phyloP scores from a whole-genome alignment of 106 monocot species.

The Cymbidium sinense region DNA sequence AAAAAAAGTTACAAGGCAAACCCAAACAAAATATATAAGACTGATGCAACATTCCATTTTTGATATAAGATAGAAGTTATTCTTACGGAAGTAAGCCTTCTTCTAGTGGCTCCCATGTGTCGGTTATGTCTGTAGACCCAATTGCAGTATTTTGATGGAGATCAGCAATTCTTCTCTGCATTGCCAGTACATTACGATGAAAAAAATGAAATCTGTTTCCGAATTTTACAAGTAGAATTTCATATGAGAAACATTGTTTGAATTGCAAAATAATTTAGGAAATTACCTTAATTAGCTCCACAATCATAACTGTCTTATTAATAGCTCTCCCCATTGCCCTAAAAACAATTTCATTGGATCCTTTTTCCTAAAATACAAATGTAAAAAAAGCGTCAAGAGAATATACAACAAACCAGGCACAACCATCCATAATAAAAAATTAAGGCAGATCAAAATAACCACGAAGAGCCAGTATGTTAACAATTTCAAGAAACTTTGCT shows the following conservation, averaged over 20 bases:
- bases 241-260: background rate
- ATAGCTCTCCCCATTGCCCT: slow-evolving; percentile 50
- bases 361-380: slow-evolving; percentile 26
- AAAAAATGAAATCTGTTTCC: background rate
- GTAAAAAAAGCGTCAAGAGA: background rate
- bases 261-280: background rate
- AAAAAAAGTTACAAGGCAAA: background rate
- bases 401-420: background rate
- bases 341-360: slow-evolving; percentile 33
- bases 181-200: background rate
- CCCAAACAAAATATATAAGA: background rate
- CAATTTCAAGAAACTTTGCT: background rate
- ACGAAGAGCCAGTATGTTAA: background rate
- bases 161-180: slow-evolving; percentile 67
- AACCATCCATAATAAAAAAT: background rate
- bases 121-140: slow-evolving; percentile 77
- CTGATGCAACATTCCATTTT: background rate
- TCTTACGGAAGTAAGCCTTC: slow-evolving; percentile 94
- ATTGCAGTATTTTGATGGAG: slow-evolving; percentile 74
- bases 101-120: slow-evolving; percentile 92
- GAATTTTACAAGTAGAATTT: background rate
- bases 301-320: slow-evolving; percentile 38
- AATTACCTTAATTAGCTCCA: slow-evolving; percentile 37
- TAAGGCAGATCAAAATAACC: background rate
- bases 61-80: background rate